Evolutionary conservation across 306 rosid species (phyloP).

Genomic region (Notholithocarpus densiflorus): DNA sequence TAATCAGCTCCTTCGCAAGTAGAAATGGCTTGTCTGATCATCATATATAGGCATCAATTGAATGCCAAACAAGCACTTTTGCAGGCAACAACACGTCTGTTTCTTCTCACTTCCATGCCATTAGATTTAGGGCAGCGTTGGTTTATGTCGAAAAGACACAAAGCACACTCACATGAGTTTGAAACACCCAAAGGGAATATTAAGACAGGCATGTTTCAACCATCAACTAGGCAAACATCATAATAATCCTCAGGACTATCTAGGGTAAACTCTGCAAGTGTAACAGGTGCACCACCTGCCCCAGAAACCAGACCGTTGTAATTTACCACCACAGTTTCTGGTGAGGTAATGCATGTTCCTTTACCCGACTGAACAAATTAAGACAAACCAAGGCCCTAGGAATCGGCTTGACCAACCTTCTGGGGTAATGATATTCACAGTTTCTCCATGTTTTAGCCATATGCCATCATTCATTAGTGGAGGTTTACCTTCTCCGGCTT

Average conservation of each 20-base stretch:
- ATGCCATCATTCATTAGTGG: constrained; percentile 45
- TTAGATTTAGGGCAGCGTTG: constrained; percentile 29
- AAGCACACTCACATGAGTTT: constrained; percentile 18
- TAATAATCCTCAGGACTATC: constrained; percentile 54
- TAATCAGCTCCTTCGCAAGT: constrained; percentile 53
- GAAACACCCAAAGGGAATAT: constrained; percentile 34
- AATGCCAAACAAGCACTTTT: constrained; percentile 57
- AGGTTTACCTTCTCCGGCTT: constrained; percentile 41
- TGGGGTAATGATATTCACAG: constrained; percentile 36
- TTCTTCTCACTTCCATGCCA: constrained; percentile 36
- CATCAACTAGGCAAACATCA: constrained; percentile 68
- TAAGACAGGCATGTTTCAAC: constrained; percentile 51
- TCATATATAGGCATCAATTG: constrained; percentile 30
- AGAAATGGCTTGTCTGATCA: constrained; percentile 53
- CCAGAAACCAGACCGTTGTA: constrained; percentile 29
- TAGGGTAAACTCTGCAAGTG: constrained; percentile 64
- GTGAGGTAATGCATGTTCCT: constrained; percentile 39
- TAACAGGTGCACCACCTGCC: constrained; percentile 42
- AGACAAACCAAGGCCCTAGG: constrained; percentile 51
- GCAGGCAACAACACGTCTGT: constrained; percentile 37
- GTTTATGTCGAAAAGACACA: constrained; percentile 34
- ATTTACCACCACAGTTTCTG: constrained; percentile 51
- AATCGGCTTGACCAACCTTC: constrained; percentile 53
- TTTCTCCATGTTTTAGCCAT: constrained; percentile 29
- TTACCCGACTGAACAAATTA: constrained; percentile 34